These are phyloP conservation scores for Boeremia lycopersici DNA, from an alignment of 2,329 filamentous ascomycete genomes.

Conservation along the genomic window DNA sequence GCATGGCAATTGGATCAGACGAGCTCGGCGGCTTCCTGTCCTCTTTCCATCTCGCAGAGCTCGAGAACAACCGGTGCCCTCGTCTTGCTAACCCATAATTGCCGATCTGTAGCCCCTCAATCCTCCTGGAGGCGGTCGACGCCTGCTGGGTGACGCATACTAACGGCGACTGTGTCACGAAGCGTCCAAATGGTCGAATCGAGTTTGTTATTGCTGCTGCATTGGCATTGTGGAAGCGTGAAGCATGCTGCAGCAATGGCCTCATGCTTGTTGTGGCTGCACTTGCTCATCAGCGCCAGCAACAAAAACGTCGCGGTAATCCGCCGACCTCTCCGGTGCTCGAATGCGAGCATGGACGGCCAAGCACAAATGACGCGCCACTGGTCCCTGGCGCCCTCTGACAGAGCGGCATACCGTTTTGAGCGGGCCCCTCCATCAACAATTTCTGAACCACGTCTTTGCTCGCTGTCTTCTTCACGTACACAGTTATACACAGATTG, in stretches of 20 bases:
- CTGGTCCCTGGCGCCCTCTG: constrained; percentile 19
- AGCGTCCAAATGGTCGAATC: constrained; percentile 18
- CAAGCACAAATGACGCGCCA: constrained; percentile 29
- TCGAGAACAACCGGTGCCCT: constrained; percentile 25
- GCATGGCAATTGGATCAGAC: constrained; percentile 28
- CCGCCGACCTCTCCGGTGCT: constrained; percentile 20
- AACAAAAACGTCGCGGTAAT: constrained; percentile 25
- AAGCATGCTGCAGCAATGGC: constrained; percentile 50
- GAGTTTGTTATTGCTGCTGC: constrained; percentile 19
- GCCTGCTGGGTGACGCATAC: constrained; percentile 38
- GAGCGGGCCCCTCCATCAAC: constrained; percentile 12
- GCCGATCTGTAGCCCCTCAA: constrained; percentile 10
- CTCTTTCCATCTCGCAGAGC: constrained; percentile 28
- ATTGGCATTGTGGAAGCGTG: constrained; percentile 38
- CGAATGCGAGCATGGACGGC: constrained; percentile 32
- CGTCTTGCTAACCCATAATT: constrained; percentile 1
- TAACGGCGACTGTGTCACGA: constrained; percentile 21
- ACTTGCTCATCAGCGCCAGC: constrained; percentile 34
- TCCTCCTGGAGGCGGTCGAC: constrained; percentile 18
- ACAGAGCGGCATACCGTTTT: constrained; percentile 11
- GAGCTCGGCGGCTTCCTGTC: constrained; percentile 24
- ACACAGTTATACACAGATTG: not conserved
- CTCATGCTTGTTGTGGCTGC: constrained; percentile 42
- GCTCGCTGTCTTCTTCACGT: constrained; percentile 2
- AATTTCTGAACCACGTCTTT: constrained; percentile 4